A percentile compares a stretch with the other conserved stretches of the same genome.
phyloP scores from a whole-genome alignment of 2,329 filamentous ascomycete species.

The Fusarium begoniae region DNA sequence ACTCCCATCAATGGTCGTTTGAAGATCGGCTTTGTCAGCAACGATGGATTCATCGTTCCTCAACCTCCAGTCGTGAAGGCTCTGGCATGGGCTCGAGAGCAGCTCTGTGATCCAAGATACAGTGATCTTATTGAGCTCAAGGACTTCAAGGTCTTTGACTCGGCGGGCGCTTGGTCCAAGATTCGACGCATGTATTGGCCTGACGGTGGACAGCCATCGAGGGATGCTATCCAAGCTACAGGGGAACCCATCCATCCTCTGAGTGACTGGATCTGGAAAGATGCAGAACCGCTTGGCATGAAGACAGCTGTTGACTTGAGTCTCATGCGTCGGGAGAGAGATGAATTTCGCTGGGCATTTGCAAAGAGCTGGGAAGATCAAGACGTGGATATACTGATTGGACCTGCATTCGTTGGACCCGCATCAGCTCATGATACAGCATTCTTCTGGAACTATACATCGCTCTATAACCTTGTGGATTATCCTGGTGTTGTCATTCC shows the following conservation, averaged over 20 bases:
- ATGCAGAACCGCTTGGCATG: neutral
- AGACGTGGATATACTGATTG: conserved; percentile 6
- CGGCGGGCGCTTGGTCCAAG: neutral
- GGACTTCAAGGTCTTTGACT: neutral
- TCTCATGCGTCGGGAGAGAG: neutral
- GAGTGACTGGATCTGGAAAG: neutral
- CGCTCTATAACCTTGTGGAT: conserved; percentile 72
- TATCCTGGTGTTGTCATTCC: conserved; percentile 70
- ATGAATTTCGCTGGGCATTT: neutral
- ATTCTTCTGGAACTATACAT: conserved; percentile 70
- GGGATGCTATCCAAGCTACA: neutral
- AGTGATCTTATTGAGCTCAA: neutral
- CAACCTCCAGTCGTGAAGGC: conserved; percentile 68
- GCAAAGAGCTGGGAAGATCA: neutral
- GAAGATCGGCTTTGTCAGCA: conserved; percentile 45
- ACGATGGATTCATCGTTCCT: conserved; percentile 61
- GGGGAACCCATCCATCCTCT: neutral
- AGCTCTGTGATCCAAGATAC: neutral
- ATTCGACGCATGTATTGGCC: neutral
- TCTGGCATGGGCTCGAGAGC: conserved; percentile 43
- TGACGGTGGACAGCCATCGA: neutral
- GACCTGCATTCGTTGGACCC: neutral
- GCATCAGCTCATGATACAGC: neutral
- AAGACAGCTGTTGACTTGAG: neutral
- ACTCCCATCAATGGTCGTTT: conserved; percentile 60